A percentile compares a stretch with the other conserved stretches of the same genome.
These are phyloP conservation scores for Kwoniella sp. DNA, from an alignment of 768 basidiomycete species.

Conservation along the genomic window DNA sequence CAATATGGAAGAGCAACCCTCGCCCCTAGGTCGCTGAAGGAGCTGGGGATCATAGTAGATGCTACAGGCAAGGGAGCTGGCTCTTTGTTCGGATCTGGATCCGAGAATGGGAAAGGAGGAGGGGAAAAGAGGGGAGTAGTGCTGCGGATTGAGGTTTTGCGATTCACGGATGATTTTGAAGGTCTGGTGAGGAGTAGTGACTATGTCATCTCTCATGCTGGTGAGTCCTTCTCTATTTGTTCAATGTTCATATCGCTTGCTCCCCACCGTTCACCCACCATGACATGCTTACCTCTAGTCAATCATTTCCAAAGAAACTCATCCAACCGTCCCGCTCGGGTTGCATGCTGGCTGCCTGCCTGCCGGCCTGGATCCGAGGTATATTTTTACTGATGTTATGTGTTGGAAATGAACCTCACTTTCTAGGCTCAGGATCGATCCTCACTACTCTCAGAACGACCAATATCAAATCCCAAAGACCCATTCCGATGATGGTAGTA, in stretches of 20 bases:
- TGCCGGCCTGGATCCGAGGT: too few species aligned
- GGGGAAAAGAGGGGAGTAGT: neutral
- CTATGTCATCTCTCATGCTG: slow-evolving; percentile 90
- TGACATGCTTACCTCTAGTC: too few species aligned
- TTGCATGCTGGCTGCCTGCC: too few species aligned
- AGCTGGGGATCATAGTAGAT: neutral
- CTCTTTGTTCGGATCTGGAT: neutral
- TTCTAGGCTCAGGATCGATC: slow-evolving; percentile 87
- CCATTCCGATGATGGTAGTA: slow-evolving; percentile 78
- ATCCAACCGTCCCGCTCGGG: too few species aligned
- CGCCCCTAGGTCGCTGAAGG: neutral
- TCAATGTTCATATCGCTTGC: neutral
- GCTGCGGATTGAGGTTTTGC: slow-evolving; percentile 64
- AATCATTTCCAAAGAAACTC: too few species aligned
- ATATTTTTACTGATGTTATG: neutral
- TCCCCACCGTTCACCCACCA: too few species aligned
- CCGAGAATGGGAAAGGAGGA: too few species aligned
- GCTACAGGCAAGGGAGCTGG: neutral
- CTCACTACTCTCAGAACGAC: slow-evolving; percentile 75
- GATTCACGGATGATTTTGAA: slow-evolving; percentile 72
- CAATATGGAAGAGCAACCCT: slow-evolving; percentile 67
- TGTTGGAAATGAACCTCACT: too few species aligned
- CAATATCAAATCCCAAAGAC: slow-evolving; percentile 17
- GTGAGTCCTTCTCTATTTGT: slow-evolving; percentile 59
- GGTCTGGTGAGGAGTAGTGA: slow-evolving; percentile 68